Conservation (phyloP, 140 eudicot genomes). For the Cichorium intybus region DNA sequence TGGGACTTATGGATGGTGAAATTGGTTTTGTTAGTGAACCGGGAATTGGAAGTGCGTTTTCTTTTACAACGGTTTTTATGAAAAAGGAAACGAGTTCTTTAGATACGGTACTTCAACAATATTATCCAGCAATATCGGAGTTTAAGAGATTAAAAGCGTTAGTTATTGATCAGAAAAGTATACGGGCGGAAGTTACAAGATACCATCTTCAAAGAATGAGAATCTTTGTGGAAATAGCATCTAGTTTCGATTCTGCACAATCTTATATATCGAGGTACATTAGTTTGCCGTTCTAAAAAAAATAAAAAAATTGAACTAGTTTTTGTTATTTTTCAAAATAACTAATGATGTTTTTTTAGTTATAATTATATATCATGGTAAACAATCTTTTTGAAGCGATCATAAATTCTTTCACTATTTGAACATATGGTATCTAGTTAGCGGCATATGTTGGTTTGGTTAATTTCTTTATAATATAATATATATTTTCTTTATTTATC, state of each 20-base stretch:
- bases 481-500: background rate
- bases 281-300: too few species aligned
- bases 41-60: conserved; percentile 70
- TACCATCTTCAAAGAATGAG: conserved; percentile 88
- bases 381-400: background rate
- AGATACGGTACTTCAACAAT: conserved; percentile 36
- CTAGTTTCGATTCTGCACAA: conserved; percentile 47
- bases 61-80: conserved; percentile 57
- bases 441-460: background rate
- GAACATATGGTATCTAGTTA: background rate
- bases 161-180: conserved; percentile 61
- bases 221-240: conserved; percentile 51
- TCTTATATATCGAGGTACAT: conserved; percentile 49
- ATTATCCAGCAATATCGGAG: conserved; percentile 58
- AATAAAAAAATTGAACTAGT: too few species aligned
- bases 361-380: background rate
- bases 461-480: too few species aligned
- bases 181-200: conserved; percentile 79
- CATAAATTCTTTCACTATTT: background rate
- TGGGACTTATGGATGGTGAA: conserved; percentile 87
- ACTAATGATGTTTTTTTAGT: background rate
- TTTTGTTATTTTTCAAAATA: too few species aligned
- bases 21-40: conserved; percentile 77
- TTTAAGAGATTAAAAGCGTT: conserved; percentile 67
- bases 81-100: conserved; percentile 38